Percentiles rank a stretch among this genome's conserved stretches.
Conservation (phyloP, 2,329 filamentous ascomycete genomes). For the Rhinocladiella similis region DNA sequence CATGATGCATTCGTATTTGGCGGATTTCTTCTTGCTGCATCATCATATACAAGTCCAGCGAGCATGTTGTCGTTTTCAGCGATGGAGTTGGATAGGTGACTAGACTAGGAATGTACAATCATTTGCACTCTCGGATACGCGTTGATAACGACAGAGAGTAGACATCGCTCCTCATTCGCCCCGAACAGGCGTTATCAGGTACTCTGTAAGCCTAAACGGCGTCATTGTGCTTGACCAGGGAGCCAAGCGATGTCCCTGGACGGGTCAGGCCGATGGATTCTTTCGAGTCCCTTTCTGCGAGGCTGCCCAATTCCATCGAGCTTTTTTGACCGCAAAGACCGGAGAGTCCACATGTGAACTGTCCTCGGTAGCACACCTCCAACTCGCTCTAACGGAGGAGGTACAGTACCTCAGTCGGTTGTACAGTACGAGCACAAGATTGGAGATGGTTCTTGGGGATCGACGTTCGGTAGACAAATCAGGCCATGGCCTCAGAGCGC, state of each 20-base stretch:
- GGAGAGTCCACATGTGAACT: too few relatives aligned
- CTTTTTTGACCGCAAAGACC: too few relatives aligned
- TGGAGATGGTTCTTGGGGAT: too few relatives aligned
- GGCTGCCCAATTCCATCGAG: too few relatives aligned
- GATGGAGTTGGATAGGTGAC: constrained; percentile 5
- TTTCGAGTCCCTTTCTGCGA: too few relatives aligned
- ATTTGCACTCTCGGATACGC: too few relatives aligned
- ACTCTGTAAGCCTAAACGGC: neutral
- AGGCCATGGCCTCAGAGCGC: too few relatives aligned
- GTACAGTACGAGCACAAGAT: too few relatives aligned
- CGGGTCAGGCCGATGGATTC: neutral
- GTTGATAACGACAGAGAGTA: neutral
- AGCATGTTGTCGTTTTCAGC: constrained; percentile 1
- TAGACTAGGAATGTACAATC: neutral
- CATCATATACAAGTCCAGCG: neutral
- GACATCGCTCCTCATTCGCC: neutral
- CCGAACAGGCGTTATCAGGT: neutral
- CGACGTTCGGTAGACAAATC: too few relatives aligned
- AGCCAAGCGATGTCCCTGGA: neutral
- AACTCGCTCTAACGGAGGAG: too few relatives aligned
- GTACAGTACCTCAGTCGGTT: too few relatives aligned
- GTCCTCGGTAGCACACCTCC: too few relatives aligned
- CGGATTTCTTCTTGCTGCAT: neutral
- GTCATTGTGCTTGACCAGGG: neutral
- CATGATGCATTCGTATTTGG: neutral